phyloP scores from a whole-genome alignment of 257 asterid species.

The Solanum appendiculatum region DNA sequence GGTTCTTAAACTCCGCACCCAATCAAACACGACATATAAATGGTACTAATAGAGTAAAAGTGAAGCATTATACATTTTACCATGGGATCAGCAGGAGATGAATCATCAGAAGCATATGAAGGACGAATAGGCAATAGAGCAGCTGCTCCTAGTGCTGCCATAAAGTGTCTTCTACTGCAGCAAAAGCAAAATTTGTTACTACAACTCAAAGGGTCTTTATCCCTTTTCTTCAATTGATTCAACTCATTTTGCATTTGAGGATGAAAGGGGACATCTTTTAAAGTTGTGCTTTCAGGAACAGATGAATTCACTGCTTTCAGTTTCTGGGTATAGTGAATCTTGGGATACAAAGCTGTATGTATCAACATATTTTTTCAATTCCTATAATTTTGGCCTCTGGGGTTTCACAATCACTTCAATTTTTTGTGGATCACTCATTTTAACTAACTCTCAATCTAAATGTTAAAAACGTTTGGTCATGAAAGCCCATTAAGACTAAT shows the following conservation, averaged over 20 bases:
- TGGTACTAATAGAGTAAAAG: neutral
- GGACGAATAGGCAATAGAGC: constrained; percentile 29
- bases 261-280: constrained; percentile 3
- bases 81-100: constrained; percentile 27
- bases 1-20: neutral
- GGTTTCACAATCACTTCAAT: neutral
- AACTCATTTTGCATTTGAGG: neutral
- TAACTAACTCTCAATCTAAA: neutral
- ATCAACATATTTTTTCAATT: neutral
- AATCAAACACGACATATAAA: neutral
- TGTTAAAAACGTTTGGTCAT: no score
- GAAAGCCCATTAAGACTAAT: neutral
- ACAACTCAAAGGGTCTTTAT: neutral
- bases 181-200: constrained; percentile 32
- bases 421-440: neutral
- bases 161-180: constrained; percentile 41
- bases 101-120: constrained; percentile 29
- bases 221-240: neutral
- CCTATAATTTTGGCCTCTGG: neutral
- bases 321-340: neutral
- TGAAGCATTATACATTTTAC: constrained; percentile 13
- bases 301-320: neutral
- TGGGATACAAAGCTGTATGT: neutral
- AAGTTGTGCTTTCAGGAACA: neutral
- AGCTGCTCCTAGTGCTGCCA: constrained; percentile 37